These are phyloP conservation scores for Lumnitzera littorea DNA, from an alignment of 345 rosid species.

Conservation along the genomic window DNA sequence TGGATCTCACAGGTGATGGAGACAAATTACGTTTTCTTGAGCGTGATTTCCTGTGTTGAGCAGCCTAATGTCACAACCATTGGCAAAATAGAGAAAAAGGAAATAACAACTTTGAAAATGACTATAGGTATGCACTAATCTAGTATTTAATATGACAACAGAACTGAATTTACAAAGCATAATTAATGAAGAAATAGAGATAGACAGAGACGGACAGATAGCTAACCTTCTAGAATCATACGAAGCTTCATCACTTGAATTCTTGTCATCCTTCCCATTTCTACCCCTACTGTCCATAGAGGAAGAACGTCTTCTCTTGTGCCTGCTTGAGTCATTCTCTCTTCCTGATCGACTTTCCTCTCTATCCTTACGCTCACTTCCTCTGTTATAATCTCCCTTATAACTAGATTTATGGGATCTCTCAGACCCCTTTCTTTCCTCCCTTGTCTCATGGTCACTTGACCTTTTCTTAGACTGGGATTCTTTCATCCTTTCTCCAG, in stretches of 20 bases:
- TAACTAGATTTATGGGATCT: slow-evolving; percentile 39
- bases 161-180: not conserved
- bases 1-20: slow-evolving; percentile 81
- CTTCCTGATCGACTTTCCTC: slow-evolving; percentile 45
- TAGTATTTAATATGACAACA: not conserved
- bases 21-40: slow-evolving; percentile 53
- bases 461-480: slow-evolving; percentile 44
- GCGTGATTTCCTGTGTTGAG: slow-evolving; percentile 43
- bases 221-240: slow-evolving; percentile 68
- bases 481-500: slow-evolving; percentile 43
- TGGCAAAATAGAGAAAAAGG: not conserved
- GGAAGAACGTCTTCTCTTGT: slow-evolving; percentile 62
- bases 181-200: not conserved
- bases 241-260: slow-evolving; percentile 59
- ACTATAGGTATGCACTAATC: not conserved
- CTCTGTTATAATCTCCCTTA: slow-evolving; percentile 42
- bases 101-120: not conserved
- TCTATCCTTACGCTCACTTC: slow-evolving; percentile 39
- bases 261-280: slow-evolving; percentile 40
- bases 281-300: slow-evolving; percentile 47
- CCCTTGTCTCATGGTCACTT: slow-evolving; percentile 31
- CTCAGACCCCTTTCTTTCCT: slow-evolving; percentile 46
- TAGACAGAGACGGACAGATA: slow-evolving; percentile 2
- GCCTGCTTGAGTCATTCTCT: slow-evolving; percentile 51
- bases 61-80: slow-evolving; percentile 17